Evolutionary conservation across 1,284 basidiomycete genomes (phyloP).

Genomic region (Tilletia caries): DNA sequence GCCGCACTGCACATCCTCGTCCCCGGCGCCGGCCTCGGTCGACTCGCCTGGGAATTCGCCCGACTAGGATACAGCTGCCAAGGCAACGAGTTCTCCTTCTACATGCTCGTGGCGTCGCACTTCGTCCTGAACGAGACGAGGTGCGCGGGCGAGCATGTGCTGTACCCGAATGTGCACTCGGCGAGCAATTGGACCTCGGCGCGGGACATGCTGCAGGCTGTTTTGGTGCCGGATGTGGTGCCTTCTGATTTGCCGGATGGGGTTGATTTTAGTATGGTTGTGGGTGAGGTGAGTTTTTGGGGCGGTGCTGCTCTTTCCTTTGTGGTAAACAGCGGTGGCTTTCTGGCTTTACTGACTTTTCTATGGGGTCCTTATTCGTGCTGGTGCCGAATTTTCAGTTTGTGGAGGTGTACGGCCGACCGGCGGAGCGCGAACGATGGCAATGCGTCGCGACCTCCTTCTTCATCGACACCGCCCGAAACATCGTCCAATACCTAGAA

Average conservation of each 20-base stretch:
- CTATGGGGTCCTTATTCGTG: too few species aligned
- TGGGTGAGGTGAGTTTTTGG: slow-evolving; percentile 36
- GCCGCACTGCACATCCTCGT: slow-evolving; percentile 35
- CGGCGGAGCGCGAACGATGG: slow-evolving; percentile 71
- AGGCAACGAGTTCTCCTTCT: slow-evolving; percentile 53
- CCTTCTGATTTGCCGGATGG: slow-evolving; percentile 35
- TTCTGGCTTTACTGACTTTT: too few species aligned
- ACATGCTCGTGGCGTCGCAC: slow-evolving; percentile 51
- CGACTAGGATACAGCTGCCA: slow-evolving; percentile 40
- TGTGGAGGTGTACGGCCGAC: slow-evolving; percentile 51
- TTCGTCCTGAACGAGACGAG: slow-evolving; percentile 49
- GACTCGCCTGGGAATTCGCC: slow-evolving; percentile 48
- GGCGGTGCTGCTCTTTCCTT: neutral
- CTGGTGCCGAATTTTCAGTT: too few species aligned
- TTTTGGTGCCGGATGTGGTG: slow-evolving; percentile 47
- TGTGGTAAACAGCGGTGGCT: neutral
- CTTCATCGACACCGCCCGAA: slow-evolving; percentile 82
- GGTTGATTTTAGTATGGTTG: slow-evolving; percentile 51
- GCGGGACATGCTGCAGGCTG: slow-evolving; percentile 37
- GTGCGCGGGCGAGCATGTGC: slow-evolving; percentile 28
- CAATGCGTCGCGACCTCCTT: slow-evolving; percentile 90
- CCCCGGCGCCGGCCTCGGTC: slow-evolving; percentile 48
- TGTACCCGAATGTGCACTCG: slow-evolving; percentile 49
- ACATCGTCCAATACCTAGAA: slow-evolving; percentile 48
- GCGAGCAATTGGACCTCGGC: slow-evolving; percentile 46